phyloP scores from a whole-genome alignment of 2,329 filamentous ascomycete species.

The Colletotrichum sp. region DNA sequence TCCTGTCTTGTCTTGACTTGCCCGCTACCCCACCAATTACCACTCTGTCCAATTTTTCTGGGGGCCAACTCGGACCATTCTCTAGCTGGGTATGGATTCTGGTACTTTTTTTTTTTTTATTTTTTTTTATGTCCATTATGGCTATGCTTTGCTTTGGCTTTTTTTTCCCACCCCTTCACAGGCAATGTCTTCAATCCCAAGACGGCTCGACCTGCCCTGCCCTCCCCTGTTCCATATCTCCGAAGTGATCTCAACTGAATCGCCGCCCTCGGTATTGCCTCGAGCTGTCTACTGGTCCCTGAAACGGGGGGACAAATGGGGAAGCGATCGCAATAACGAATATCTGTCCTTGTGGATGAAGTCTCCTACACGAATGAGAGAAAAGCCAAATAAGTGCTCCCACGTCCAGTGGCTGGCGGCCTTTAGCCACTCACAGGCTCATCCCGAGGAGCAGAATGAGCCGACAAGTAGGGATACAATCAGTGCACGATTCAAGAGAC shows the following conservation, averaged over 20 bases:
- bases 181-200: background rate
- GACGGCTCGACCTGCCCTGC: background rate
- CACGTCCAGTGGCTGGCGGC: background rate
- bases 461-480: slow-evolving; percentile 14
- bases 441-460: background rate
- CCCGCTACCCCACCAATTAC: slow-evolving; percentile 6
- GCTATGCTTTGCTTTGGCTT: background rate
- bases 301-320: background rate
- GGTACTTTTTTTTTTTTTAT: background rate
- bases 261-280: background rate
- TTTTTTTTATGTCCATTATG: too few species aligned
- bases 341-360: background rate
- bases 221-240: background rate
- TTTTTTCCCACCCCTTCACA: background rate
- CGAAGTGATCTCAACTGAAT: slow-evolving; percentile 2
- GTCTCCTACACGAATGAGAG: background rate
- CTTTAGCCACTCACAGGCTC: slow-evolving; percentile 5
- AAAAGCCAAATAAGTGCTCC: slow-evolving; percentile 2
- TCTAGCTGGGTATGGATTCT: background rate
- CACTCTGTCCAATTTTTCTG: slow-evolving; percentile 1
- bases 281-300: background rate
- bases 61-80: slow-evolving; percentile 7
- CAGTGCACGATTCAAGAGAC: slow-evolving; percentile 17
- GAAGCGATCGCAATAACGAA: background rate
- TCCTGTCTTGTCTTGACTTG: slow-evolving; percentile 13